Percentiles rank a stretch among this genome's conserved stretches.
These are phyloP conservation scores for Geranium incanum DNA, from an alignment of 441 rosid species.

Conservation along the genomic window DNA sequence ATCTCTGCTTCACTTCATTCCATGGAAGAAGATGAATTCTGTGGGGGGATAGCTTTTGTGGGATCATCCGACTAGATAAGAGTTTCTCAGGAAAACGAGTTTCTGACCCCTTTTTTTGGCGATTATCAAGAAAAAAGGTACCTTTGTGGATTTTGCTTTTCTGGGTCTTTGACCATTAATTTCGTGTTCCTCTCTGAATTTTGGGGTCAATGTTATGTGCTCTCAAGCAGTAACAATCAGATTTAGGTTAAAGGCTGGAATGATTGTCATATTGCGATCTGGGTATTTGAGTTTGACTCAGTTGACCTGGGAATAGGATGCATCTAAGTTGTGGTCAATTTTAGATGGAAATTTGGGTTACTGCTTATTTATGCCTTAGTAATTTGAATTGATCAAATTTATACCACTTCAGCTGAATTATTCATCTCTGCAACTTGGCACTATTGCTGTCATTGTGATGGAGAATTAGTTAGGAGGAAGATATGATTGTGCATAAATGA, in stretches of 20 bases:
- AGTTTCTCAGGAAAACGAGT: not conserved
- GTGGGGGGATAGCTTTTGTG: not conserved
- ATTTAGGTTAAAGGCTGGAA: not conserved
- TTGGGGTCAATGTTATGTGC: not conserved
- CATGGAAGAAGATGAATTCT: slow-evolving; percentile 2
- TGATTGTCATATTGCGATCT: not conserved
- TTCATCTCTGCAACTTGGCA: not conserved
- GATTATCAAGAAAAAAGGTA: slow-evolving; percentile 1
- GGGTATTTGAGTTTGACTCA: not conserved
- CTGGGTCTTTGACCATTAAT: not conserved
- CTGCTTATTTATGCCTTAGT: not conserved
- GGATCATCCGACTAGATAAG: slow-evolving; percentile 3
- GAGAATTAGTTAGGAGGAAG: not conserved
- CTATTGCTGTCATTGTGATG: slow-evolving; percentile 1
- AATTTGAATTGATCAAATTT: not conserved
- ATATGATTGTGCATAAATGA: not conserved
- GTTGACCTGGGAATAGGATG: not conserved
- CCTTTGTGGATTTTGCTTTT: not conserved
- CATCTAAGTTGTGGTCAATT: not conserved
- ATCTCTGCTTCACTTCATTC: not conserved
- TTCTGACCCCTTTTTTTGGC: not conserved
- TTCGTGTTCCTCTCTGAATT: not conserved
- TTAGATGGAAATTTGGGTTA: not conserved
- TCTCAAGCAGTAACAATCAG: not conserved
- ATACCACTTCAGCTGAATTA: not conserved